phyloP scores from a whole-genome alignment of 495 filamentous ascomycete genomes.

The Xylaria nigripes region DNA sequence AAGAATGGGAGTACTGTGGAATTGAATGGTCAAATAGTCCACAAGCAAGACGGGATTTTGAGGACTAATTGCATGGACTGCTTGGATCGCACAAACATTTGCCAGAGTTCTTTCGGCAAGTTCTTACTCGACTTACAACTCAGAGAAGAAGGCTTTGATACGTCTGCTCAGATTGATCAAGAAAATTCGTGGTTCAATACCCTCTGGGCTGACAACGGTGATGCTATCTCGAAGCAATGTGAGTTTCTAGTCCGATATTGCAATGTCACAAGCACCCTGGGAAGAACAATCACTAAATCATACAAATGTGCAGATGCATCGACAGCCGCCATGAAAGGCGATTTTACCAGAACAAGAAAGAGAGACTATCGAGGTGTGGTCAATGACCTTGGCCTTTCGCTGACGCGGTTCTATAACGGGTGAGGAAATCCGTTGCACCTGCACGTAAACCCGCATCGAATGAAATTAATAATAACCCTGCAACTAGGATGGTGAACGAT shows the following conservation, averaged over 20 bases:
- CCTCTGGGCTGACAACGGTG: constrained; percentile 91
- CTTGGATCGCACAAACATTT: constrained; percentile 86
- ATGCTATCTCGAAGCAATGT: constrained; percentile 60
- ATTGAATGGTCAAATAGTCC: constrained; percentile 37
- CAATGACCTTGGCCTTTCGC: constrained; percentile 83
- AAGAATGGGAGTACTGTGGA: constrained; percentile 56
- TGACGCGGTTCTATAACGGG: constrained; percentile 62
- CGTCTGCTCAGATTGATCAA: constrained; percentile 59
- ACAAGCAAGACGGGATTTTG: constrained; percentile 63
- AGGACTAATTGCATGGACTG: constrained; percentile 98
- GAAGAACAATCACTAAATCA: not conserved
- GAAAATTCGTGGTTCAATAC: constrained; percentile 86
- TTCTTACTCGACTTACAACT: constrained; percentile 70
- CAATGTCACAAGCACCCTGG: not conserved
- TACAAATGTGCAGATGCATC: constrained; percentile 57
- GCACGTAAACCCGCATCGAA: not conserved
- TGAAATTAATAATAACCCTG: constrained; percentile 32
- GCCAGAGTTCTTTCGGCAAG: constrained; percentile 77
- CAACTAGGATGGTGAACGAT: constrained; percentile 81
- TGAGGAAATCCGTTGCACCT: constrained; percentile 17
- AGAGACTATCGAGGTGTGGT: constrained; percentile 85
- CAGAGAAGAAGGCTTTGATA: constrained; percentile 60
- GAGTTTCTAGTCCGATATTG: constrained; percentile 3
- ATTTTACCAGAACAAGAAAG: constrained; percentile 86
- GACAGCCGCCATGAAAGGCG: constrained; percentile 88